phyloP scores from a whole-genome alignment of 2,329 filamentous ascomycete genomes.

The Botrytis pseudocinerea region DNA sequence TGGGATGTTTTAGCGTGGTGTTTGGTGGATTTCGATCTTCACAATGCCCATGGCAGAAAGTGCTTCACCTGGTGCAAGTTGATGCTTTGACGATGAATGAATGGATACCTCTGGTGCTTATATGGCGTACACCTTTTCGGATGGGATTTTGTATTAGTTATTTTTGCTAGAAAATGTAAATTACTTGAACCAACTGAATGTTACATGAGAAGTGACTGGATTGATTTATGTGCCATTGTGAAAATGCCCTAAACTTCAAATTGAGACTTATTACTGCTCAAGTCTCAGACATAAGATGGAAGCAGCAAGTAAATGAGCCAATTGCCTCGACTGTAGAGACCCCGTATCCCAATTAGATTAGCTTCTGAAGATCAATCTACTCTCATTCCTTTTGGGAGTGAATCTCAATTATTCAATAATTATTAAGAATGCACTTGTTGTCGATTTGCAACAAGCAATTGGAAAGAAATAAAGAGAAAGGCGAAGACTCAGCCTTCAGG shows the following conservation, averaged over 20 bases:
- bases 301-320: neutral
- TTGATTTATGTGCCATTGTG: neutral
- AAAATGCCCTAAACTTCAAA: neutral
- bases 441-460: constrained; percentile 3
- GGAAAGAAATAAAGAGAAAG: constrained; percentile 11
- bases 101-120: constrained; percentile 24
- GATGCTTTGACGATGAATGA: constrained; percentile 39
- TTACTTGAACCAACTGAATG: neutral
- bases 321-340: neutral
- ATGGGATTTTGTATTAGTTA: constrained; percentile 16
- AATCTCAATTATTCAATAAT: neutral
- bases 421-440: neutral
- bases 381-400: neutral
- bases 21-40: constrained; percentile 46
- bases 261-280: neutral
- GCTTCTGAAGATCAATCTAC: neutral
- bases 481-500: neutral
- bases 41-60: constrained; percentile 53
- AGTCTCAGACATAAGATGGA: neutral
- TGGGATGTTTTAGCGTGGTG: constrained; percentile 53
- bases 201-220: neutral
- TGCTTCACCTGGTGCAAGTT: constrained; percentile 44
- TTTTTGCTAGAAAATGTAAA: constrained; percentile 12
- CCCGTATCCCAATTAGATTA: neutral
- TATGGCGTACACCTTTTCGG: constrained; percentile 19